Base-by-base conservation (phyloP, 2,329 filamentous ascomycete species). In the Thelonectria discophora region DNA sequence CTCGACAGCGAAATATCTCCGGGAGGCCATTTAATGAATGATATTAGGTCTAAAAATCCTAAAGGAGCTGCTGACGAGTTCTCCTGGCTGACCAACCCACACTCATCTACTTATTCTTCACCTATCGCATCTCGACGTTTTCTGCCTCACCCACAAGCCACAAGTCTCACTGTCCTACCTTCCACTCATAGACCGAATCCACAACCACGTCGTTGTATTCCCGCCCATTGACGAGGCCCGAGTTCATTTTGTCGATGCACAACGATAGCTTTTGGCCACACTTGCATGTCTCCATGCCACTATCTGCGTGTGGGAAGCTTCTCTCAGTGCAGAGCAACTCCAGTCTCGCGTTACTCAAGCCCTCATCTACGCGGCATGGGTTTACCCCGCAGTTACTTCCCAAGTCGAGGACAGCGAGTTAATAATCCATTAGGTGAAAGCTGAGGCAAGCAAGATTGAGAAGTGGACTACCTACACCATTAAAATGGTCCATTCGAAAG, bases 201-300 rank as follows among this genome's bases (percentile, higher is more conserved):
- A 27, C 34, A 27, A 3, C 52, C 11, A 18, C 42, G 27, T 20
- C 13, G 30, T 49, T 46, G 27, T 51, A 47, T 34, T 56, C 32
- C 4, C 52, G 58, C 8, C 45, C 58, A 9, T 32, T 60, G 58
- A 52, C 58, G 11, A 60, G 46, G 20, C 58, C 45, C 7, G 52
- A 60, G 58, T 60, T 56, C 12, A 60, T 60, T 46, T 15, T 60
- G 20, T 60, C 58, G 1, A 60, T 60, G 52, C 52, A 56, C 20
- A 56, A 56, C 21, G 58, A 60, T 15, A 56, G 56, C 24, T 47
- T 56, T 15, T 52, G 52, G 6, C n/a, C 52, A 60, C 37, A 60
- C 50, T 40, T 55, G 58, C 58, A 6, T 60, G 52, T 21, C 51
- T 60, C 9, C 46, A 52, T 9, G 52, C 24, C 17, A 56, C 46